Evolutionary conservation across 83 land plant genomes (phyloP).

Genomic region (Picea mariana): DNA sequence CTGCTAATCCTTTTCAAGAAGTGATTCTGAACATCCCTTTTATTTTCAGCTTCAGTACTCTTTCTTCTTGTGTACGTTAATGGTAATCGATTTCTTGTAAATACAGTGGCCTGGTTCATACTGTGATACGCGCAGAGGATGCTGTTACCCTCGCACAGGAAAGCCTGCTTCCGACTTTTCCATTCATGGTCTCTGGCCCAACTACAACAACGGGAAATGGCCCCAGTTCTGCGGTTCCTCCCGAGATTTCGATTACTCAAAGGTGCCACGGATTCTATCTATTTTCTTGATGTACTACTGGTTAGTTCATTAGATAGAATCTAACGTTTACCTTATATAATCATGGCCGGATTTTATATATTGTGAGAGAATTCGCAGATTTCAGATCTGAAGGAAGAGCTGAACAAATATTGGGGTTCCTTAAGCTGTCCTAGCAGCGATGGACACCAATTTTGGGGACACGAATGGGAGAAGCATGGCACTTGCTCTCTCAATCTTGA

Average conservation of each 20-base stretch:
- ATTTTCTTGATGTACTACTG: too few relatives aligned
- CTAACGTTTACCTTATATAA: too few relatives aligned
- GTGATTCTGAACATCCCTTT: not conserved
- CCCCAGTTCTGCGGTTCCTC: too few relatives aligned
- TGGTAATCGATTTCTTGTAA: not conserved
- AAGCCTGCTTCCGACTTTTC: too few relatives aligned
- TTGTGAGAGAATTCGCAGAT: conserved; percentile 35
- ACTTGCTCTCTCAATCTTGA: conserved; percentile 76
- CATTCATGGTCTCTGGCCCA: too few relatives aligned
- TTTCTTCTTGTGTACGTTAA: not conserved
- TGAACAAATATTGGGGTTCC: conserved; percentile 73
- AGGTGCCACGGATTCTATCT: too few relatives aligned
- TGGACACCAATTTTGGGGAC: conserved; percentile 74
- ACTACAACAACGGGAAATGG: too few relatives aligned
- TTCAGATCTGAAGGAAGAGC: conserved; percentile 32
- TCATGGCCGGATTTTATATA: too few relatives aligned
- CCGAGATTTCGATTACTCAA: too few relatives aligned
- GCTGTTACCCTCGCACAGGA: conserved; percentile 90
- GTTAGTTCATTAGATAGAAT: too few relatives aligned
- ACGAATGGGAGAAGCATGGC: conserved; percentile 96
- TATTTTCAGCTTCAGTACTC: not conserved
- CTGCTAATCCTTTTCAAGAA: not conserved
- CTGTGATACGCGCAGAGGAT: conserved; percentile 60
- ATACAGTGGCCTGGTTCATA: conserved; percentile 96
- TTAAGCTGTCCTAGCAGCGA: conserved; percentile 76